A percentile compares a stretch with the other conserved stretches of the same genome.
Evolutionary conservation across 306 rosid genomes (phyloP).

Genomic region (Prunus armeniaca): DNA sequence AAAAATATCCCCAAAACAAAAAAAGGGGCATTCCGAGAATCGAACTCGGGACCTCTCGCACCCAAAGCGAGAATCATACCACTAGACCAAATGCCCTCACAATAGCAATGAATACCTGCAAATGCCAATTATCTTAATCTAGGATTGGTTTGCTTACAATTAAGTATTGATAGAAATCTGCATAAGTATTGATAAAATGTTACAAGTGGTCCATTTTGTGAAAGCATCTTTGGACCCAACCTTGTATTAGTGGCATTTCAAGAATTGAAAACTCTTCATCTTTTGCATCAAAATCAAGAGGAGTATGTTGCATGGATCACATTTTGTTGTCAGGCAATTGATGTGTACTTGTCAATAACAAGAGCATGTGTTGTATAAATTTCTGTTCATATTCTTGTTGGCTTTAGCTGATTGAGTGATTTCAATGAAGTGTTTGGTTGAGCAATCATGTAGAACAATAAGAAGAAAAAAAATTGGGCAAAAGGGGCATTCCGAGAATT

Average conservation of each 20-base stretch:
- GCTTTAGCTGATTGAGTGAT: neutral
- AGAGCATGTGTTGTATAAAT: no score
- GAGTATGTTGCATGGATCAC: neutral
- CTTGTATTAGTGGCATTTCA: no score
- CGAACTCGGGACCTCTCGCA: conserved; percentile 48
- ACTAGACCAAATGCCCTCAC: conserved; percentile 39
- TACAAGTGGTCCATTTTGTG: no score
- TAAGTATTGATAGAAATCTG: no score
- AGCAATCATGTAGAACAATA: no score
- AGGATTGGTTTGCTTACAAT: neutral
- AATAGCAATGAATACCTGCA: neutral
- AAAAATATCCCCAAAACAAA: neutral
- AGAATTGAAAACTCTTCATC: no score
- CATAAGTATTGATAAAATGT: no score
- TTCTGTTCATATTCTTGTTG: no score
- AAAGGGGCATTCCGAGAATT: conserved; percentile 36
- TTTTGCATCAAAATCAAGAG: neutral
- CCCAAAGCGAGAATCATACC: conserved; percentile 58
- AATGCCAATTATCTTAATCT: neutral
- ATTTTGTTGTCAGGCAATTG: no score
- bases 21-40: conserved; percentile 26
- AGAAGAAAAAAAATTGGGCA: no score
- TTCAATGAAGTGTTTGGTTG: neutral
- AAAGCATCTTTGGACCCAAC: no score
- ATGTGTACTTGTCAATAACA: no score